phyloP scores from a whole-genome alignment of 2,329 filamentous ascomycete species.

The Beauveria bassiana region DNA sequence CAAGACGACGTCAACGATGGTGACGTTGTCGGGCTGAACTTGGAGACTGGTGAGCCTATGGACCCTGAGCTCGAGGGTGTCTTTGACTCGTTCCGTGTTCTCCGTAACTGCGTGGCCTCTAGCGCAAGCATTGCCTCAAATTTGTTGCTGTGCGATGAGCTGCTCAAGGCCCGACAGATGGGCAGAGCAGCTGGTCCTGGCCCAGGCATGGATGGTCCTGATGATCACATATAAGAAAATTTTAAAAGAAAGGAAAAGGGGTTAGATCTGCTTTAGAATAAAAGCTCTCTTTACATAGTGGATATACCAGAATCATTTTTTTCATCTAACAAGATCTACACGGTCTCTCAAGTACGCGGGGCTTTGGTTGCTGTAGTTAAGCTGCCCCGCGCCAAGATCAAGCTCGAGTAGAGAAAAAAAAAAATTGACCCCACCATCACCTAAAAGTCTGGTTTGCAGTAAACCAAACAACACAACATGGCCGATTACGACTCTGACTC shows the following conservation, averaged over 20 bases:
- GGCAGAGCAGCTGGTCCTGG: constrained; percentile 55
- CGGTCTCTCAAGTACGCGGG: not conserved
- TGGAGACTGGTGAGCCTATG: constrained; percentile 86
- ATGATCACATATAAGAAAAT: constrained; percentile 38
- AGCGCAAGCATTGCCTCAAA: constrained; percentile 94
- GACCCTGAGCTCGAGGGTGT: constrained; percentile 88
- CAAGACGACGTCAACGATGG: constrained; percentile 83
- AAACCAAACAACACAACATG: constrained; percentile 39
- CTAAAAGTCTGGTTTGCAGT: constrained; percentile 6
- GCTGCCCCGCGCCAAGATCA: constrained; percentile 18
- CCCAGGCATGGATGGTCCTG: constrained; percentile 55
- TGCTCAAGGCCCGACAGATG: constrained; percentile 98
- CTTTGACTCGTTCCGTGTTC: constrained; percentile 91
- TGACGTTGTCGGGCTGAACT: constrained; percentile 76
- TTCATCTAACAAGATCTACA: not conserved
- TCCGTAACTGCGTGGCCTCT: constrained; percentile 89
- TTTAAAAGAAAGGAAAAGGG: constrained; percentile 23
- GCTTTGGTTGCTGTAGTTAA: not conserved
- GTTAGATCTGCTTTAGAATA: constrained; percentile 30
- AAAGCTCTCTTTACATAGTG: constrained; percentile 24
- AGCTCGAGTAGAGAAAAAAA: constrained; percentile 23
- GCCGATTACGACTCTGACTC: constrained; percentile 82
- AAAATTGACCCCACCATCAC: constrained; percentile 32
- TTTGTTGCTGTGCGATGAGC: constrained; percentile 88
- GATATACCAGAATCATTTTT: constrained; percentile 14